A percentile compares a stretch with the other conserved stretches of the same genome.
These are phyloP conservation scores for Yarrowia keelungensis DNA, from an alignment of 805 yeast species.

Conservation along the genomic window DNA sequence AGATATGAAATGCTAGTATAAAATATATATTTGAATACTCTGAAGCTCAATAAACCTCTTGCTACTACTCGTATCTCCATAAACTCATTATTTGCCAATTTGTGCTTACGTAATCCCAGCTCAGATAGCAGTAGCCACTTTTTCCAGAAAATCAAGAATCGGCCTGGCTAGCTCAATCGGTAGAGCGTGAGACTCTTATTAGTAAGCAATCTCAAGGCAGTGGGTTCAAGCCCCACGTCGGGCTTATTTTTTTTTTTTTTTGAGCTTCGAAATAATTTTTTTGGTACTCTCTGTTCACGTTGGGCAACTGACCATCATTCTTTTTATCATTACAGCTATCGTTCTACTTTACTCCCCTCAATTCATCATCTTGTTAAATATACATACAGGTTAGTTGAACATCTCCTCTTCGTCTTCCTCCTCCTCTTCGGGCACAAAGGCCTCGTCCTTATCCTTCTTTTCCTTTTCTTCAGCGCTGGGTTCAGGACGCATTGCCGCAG, in stretches of 20 bases:
- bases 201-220: slow-evolving; percentile 19
- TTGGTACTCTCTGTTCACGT: too few species aligned
- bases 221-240: slow-evolving; percentile 38
- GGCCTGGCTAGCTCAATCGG: slow-evolving; percentile 37
- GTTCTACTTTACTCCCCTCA: too few species aligned
- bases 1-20: too few species aligned
- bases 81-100: not conserved
- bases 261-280: too few species aligned
- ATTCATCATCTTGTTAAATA: too few species aligned
- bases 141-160: not conserved
- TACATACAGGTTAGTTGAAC: slow-evolving; percentile 13
- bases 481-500: slow-evolving; percentile 11
- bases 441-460: slow-evolving; percentile 6
- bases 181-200: slow-evolving; percentile 36
- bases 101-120: not conserved
- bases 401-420: slow-evolving; percentile 17
- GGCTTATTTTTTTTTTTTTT: slow-evolving; percentile 2
- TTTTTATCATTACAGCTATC: too few species aligned
- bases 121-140: not conserved
- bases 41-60: too few species aligned
- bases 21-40: too few species aligned
- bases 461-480: not conserved
- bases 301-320: too few species aligned
- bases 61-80: too few species aligned
- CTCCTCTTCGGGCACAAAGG: slow-evolving; percentile 18